phyloP scores from a whole-genome alignment of 768 basidiomycete species.

The Xerocomellus intermedius region DNA sequence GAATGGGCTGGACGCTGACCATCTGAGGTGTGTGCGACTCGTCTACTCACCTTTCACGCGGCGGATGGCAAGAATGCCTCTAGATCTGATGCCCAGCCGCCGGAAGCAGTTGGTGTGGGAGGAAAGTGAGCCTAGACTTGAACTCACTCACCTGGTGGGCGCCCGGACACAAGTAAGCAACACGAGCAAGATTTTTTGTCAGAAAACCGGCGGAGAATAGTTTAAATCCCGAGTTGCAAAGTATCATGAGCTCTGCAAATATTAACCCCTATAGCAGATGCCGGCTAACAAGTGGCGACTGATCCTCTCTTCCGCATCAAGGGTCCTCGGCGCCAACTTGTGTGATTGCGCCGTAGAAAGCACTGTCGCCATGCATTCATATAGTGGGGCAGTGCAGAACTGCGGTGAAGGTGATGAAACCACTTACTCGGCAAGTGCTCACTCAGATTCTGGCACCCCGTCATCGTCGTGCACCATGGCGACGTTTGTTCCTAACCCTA shows the following conservation, averaged over 20 bases:
- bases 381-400: slow-evolving; percentile 6
- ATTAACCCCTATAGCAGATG: not conserved
- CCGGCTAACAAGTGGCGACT: slow-evolving; percentile 13
- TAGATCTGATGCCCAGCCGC: no score
- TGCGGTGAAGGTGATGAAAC: not conserved
- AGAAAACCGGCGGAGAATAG: not conserved
- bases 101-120: no score
- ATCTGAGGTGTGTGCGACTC: no score
- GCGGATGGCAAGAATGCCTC: no score
- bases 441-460: not conserved
- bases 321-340: not conserved
- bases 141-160: no score
- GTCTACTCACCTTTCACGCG: no score
- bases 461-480: slow-evolving; percentile 8
- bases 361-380: not conserved
- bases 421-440: not conserved
- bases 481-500: slow-evolving; percentile 23
- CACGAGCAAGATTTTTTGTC: not conserved
- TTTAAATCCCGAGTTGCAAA: not conserved
- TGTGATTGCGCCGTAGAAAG: not conserved
- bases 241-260: not conserved
- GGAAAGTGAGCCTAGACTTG: not conserved
- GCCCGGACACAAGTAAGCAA: no score
- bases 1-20: no score
- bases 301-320: slow-evolving; percentile 4